These are phyloP conservation scores for Oenanthe javanica DNA, from an alignment of 140 eudicot genomes.

Conservation along the genomic window DNA sequence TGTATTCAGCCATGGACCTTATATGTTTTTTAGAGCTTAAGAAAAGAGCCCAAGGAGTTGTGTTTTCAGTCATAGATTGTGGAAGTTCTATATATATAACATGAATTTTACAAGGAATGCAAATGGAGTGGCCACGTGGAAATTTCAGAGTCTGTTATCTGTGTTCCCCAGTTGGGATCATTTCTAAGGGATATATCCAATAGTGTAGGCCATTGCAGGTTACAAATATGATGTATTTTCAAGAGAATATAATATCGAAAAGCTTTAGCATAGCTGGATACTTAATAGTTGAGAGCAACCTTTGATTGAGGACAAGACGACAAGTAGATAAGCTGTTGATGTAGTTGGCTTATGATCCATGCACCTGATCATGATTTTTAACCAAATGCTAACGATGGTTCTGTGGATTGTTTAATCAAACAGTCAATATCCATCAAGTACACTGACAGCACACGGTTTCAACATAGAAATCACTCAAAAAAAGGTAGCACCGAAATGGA, in stretches of 20 bases:
- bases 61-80: conserved; percentile 21
- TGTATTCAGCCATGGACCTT: conserved; percentile 49
- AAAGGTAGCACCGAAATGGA: too few species aligned
- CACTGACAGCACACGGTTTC: not conserved
- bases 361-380: conserved; percentile 20
- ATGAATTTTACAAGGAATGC: not conserved
- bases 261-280: conserved; percentile 14
- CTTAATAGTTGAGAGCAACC: conserved; percentile 22
- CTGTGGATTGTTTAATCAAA: not conserved
- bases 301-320: conserved; percentile 18
- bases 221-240: conserved; percentile 9
- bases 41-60: conserved; percentile 16
- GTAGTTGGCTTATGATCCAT: conserved; percentile 16
- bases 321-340: conserved; percentile 23
- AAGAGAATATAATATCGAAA: not conserved
- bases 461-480: not conserved
- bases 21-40: conserved; percentile 10
- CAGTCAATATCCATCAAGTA: not conserved
- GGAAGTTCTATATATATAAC: conserved; percentile 23
- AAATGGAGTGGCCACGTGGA: conserved; percentile 54
- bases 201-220: conserved; percentile 26
- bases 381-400: not conserved
- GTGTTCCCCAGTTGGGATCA: conserved; percentile 51
- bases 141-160: conserved; percentile 49
- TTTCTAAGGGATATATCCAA: conserved; percentile 58